These are phyloP conservation scores for Achaetomiella virescens DNA, from an alignment of 495 filamentous ascomycete species.

Conservation along the genomic window DNA sequence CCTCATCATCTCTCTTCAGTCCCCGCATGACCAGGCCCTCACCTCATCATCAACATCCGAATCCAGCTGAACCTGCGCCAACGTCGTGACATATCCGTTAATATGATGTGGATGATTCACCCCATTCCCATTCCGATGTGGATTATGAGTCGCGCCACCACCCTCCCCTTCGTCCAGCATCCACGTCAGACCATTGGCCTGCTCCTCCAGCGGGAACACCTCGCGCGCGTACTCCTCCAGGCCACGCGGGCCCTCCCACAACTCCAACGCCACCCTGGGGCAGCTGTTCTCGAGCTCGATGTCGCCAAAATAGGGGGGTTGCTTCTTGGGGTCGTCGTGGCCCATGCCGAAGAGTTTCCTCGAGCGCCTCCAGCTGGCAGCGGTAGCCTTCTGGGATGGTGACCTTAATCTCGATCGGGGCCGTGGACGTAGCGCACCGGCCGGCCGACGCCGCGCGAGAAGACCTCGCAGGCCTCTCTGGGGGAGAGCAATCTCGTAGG, in stretches of 20 bases:
- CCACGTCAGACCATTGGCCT: slow-evolving; percentile 88
- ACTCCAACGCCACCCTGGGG: slow-evolving; percentile 62
- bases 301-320: slow-evolving; percentile 52
- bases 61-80: neutral
- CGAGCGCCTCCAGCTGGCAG: slow-evolving; percentile 72
- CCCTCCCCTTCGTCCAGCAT: slow-evolving; percentile 53
- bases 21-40: slow-evolving; percentile 46
- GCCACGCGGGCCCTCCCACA: slow-evolving; percentile 88
- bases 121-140: slow-evolving; percentile 17
- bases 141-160: slow-evolving; percentile 14
- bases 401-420: slow-evolving; percentile 76
- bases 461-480: slow-evolving; percentile 69
- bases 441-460: slow-evolving; percentile 69
- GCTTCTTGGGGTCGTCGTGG: slow-evolving; percentile 47
- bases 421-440: slow-evolving; percentile 70
- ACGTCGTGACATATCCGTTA: slow-evolving; percentile 9
- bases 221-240: slow-evolving; percentile 95
- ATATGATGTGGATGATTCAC: slow-evolving; percentile 7
- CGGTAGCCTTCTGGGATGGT: slow-evolving; percentile 84
- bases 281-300: slow-evolving; percentile 50
- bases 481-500: slow-evolving; percentile 89
- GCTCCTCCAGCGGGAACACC: slow-evolving; percentile 90
- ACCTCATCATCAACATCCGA: slow-evolving; percentile 29
- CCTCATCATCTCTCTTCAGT: slow-evolving; percentile 44
- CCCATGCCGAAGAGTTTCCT: slow-evolving; percentile 55